Base-by-base conservation (phyloP, 768 basidiomycete species). In the Boletus sensibilis region DNA sequence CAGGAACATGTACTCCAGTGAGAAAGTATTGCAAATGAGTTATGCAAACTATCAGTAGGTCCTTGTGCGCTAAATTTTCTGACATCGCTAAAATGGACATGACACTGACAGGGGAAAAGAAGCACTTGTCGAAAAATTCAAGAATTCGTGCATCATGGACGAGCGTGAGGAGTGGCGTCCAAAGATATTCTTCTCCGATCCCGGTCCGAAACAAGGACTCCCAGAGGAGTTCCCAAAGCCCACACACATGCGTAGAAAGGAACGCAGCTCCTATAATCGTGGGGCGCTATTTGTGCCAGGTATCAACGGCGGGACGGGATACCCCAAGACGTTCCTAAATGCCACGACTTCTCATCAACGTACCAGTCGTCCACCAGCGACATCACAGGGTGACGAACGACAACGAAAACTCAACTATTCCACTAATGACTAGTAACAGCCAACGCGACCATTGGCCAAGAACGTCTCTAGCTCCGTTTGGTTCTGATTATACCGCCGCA, bases 1-100 rank as follows among this genome's bases (percentile, higher is more conserved):
- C 68, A 92, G 90, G 91, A 94, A 95, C 67, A 86, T 92, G 85
- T 94, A 91, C 68, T 89, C 89, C 10, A 92, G 90, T 58, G 90
- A 94, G 72, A 95, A 95, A 66, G 86, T 93, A 10, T 73, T 94
- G 50, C 88, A 94, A 64, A 92, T 94, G 87, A 89, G 88, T 62
- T 95, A 94, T 67, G 94, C 93, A 4, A 94, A 92, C 62, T 93
- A 91, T 66, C 92, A 94, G 92, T 92, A 59, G 51, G 90, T 79
- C n/a, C 33, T 50, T 44, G 44, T 27, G 33, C 13, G n/a, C 29
- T 18, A 14, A 44, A 21, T 45, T 54, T 14, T 21, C 42, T 21
- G 56, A 64, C 52, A 27, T 50, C 53, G 20, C 50, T 61, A 29
- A 56, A 50, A 53, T 25, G 38, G 43, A 48, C 8, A 41, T 21